Percentiles rank a stretch among this genome's conserved stretches.
Evolutionary conservation across 2,329 filamentous ascomycete genomes (phyloP).

Genomic region (Ophiognomonia clavigignenti-juglandacearum): DNA sequence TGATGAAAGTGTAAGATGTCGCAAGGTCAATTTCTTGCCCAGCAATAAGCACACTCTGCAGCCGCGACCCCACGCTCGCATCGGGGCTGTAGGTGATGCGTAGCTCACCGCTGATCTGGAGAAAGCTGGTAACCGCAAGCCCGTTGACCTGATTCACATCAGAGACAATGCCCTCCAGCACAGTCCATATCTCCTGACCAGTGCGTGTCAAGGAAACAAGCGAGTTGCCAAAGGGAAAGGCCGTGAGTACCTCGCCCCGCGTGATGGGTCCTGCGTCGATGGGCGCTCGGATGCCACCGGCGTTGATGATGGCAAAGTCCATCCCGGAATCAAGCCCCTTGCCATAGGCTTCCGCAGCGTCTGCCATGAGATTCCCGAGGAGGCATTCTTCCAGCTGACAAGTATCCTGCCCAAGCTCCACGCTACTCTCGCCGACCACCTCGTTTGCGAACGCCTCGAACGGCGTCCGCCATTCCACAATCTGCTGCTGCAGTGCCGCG

Average conservation of each 20-base stretch:
- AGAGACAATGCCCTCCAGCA: conserved; percentile 55
- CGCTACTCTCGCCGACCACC: conserved; percentile 49
- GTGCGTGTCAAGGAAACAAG: conserved; percentile 52
- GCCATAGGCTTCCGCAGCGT: conserved; percentile 57
- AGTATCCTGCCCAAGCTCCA: conserved; percentile 53
- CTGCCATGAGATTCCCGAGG: conserved; percentile 49
- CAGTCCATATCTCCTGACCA: conserved; percentile 50
- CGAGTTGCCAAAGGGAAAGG: conserved; percentile 63
- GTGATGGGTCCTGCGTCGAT: conserved; percentile 59
- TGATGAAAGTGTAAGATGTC: conserved; percentile 50
- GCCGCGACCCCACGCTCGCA: conserved; percentile 41
- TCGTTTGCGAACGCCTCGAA: conserved; percentile 57
- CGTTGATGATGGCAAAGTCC: conserved; percentile 58
- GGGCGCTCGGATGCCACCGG: conserved; percentile 58
- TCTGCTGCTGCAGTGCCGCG: conserved; percentile 48
- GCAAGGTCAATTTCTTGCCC: conserved; percentile 41
- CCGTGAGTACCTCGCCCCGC: conserved; percentile 57
- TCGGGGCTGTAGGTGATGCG: conserved; percentile 52
- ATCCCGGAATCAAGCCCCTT: conserved; percentile 32
- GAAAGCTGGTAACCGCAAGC: conserved; percentile 49
- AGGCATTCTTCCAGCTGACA: conserved; percentile 57
- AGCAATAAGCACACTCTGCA: conserved; percentile 48
- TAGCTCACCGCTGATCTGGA: conserved; percentile 56
- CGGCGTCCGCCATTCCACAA: conserved; percentile 53
- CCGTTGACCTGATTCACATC: conserved; percentile 50